Evolutionary conservation across 2,329 filamentous ascomycete genomes (phyloP).

Genomic region (Aspergillus eucalypticola): DNA sequence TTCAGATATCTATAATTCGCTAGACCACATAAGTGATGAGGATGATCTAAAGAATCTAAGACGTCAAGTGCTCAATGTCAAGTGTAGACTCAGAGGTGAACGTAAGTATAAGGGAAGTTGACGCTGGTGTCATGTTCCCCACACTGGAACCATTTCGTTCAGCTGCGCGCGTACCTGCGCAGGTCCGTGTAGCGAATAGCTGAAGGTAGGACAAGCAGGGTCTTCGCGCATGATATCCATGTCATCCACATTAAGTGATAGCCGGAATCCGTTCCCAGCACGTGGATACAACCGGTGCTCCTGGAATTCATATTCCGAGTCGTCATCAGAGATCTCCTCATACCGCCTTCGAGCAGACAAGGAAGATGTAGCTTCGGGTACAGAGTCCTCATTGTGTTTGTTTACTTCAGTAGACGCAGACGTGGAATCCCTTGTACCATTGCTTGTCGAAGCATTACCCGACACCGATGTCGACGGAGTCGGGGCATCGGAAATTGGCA

Average conservation of each 20-base stretch:
- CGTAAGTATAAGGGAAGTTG: neutral
- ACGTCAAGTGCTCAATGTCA: neutral
- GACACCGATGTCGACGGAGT: slow-evolving; percentile 11
- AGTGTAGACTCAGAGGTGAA: neutral
- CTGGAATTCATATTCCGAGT: slow-evolving; percentile 47
- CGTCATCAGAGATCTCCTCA: slow-evolving; percentile 38
- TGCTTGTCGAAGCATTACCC: slow-evolving; percentile 5
- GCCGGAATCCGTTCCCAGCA: slow-evolving; percentile 61
- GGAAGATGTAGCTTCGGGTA: neutral
- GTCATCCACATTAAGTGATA: slow-evolving; percentile 60
- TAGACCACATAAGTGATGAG: neutral
- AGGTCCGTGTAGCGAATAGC: slow-evolving; percentile 45
- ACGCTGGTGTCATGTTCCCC: neutral
- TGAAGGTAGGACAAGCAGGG: slow-evolving; percentile 57
- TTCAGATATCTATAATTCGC: neutral
- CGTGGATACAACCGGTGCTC: slow-evolving; percentile 64
- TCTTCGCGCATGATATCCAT: slow-evolving; percentile 64
- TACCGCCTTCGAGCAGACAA: slow-evolving; percentile 15
- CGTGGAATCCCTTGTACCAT: neutral
- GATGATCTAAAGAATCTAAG: neutral
- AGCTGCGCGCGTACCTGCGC: slow-evolving; percentile 20
- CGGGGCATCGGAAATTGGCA: slow-evolving; percentile 11
- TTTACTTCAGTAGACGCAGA: neutral
- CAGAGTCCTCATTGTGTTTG: neutral
- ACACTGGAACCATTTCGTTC: slow-evolving; percentile 15